Conservation (phyloP, 73 alveolate genomes). For the Urostyla sp. region DNA sequence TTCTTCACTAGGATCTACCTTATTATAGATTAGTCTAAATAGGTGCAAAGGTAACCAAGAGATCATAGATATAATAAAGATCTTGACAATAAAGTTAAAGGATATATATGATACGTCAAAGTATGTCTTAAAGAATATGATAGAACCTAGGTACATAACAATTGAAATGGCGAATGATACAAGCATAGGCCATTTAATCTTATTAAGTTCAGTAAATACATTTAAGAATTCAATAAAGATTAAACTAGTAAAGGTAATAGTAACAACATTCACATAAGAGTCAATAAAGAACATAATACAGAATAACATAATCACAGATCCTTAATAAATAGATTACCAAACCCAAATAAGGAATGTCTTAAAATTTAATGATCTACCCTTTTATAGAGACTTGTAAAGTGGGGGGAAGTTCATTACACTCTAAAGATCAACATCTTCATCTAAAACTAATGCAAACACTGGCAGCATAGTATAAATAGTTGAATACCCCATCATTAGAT, state of each 20-base stretch:
- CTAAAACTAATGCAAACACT: conserved; percentile 91
- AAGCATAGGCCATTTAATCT: conserved; percentile 88
- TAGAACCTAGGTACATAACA: conserved; percentile 68
- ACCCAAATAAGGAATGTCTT: conserved; percentile 96
- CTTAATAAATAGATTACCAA: conserved; percentile 86
- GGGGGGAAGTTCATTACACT: conserved; percentile 90
- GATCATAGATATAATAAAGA: conserved; percentile 65
- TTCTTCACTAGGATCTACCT: conserved; percentile 74
- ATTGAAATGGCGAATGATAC: conserved; percentile 81
- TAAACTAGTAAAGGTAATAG: conserved; percentile 95
- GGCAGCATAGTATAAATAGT: conserved; percentile 97
- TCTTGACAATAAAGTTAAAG: conserved; percentile 72
- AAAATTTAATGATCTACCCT: conserved; percentile 86
- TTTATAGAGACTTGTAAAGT: conserved; percentile 88
- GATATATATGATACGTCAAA: conserved; percentile 75
- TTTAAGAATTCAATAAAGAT: conserved; percentile 91
- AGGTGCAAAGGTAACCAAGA: conserved; percentile 89
- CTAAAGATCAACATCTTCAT: conserved; percentile 87
- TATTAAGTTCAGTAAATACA: conserved; percentile 90
- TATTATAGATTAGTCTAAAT: conserved; percentile 49
- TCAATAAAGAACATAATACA: conserved; percentile 87
- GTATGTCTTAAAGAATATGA: conserved; percentile 71
- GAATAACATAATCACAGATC: conserved; percentile 87
- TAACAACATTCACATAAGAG: conserved; percentile 89
- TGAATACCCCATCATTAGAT: conserved; percentile 96